Evolutionary conservation across 2,329 filamentous ascomycete species (phyloP).

Genomic region (Nigrospora osmanthi): DNA sequence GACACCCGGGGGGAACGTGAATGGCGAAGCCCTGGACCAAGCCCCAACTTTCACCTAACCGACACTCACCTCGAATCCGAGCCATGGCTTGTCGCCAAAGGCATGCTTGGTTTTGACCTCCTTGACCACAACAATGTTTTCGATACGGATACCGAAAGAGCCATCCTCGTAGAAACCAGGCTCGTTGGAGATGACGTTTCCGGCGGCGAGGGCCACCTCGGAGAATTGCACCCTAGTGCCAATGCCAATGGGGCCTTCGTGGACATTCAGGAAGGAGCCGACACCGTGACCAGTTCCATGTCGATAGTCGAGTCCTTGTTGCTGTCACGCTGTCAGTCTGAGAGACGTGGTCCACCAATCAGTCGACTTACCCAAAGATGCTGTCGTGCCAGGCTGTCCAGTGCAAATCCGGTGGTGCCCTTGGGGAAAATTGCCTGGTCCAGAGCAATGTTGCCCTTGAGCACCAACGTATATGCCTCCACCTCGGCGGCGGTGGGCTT

Average conservation of each 20-base stretch:
- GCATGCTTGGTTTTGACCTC: constrained; percentile 80
- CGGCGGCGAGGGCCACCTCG: constrained; percentile 81
- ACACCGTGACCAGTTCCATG: constrained; percentile 96
- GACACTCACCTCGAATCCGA: constrained; percentile 64
- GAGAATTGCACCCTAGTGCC: constrained; percentile 86
- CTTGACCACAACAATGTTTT: constrained; percentile 88
- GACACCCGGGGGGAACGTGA: too few species aligned
- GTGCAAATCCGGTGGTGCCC: constrained; percentile 85
- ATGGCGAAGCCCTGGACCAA: too few species aligned
- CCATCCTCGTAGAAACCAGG: constrained; percentile 97
- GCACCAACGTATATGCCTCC: constrained; percentile 84
- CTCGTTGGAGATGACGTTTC: constrained; percentile 93
- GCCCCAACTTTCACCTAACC: too few species aligned
- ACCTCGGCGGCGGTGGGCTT: constrained; percentile 75
- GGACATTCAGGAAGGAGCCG: constrained; percentile 91
- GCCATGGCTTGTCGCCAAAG: constrained; percentile 89
- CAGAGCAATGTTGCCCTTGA: constrained; percentile 89
- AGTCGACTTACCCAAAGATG: constrained; percentile 67
- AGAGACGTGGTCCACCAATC: constrained; percentile 10
- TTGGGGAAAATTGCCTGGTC: constrained; percentile 87
- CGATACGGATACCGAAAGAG: constrained; percentile 88
- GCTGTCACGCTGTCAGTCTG: constrained; percentile 23
- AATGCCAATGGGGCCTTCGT: constrained; percentile 94
- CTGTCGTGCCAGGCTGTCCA: constrained; percentile 84
- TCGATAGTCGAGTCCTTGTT: constrained; percentile 83